Percentiles rank a stretch among this genome's conserved stretches.
These are phyloP conservation scores for Flammula alnicola DNA, from an alignment of 1,284 basidiomycete genomes.

Conservation along the genomic window DNA sequence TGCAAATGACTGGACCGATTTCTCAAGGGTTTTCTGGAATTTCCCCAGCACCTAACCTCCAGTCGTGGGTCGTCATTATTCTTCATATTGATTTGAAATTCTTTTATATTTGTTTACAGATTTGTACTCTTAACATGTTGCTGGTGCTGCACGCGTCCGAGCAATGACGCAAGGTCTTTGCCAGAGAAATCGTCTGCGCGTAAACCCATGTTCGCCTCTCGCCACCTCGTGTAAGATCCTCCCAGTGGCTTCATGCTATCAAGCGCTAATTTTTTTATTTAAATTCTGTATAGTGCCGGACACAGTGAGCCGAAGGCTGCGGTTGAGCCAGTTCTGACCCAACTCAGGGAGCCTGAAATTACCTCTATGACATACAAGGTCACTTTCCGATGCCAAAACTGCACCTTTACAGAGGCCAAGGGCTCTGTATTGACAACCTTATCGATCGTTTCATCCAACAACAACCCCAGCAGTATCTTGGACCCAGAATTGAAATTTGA, in stretches of 20 bases:
- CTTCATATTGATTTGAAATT: too few species aligned
- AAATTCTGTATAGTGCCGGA: neutral
- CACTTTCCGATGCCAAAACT: neutral
- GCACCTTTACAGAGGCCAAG: neutral
- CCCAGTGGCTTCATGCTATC: neutral
- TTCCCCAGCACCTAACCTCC: neutral
- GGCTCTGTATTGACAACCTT: neutral
- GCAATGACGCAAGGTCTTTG: neutral
- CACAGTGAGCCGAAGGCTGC: neutral
- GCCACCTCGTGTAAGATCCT: neutral
- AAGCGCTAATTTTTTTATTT: neutral
- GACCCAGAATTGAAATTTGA: neutral
- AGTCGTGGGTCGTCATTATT: too few species aligned
- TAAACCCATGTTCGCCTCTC: neutral
- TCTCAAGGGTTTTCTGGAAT: neutral
- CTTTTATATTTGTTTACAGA: too few species aligned
- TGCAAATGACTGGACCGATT: neutral
- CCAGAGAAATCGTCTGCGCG: neutral
- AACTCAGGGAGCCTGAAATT: neutral
- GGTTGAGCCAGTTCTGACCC: neutral
- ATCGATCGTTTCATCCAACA: neutral
- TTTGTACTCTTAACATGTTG: neutral
- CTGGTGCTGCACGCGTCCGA: neutral
- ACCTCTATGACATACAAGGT: neutral
- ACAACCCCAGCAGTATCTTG: neutral